Evolutionary conservation across 441 rosid species (phyloP), one percentile per base, ranked within the genome.

Genomic region (Euphorbia corollata): DNA sequence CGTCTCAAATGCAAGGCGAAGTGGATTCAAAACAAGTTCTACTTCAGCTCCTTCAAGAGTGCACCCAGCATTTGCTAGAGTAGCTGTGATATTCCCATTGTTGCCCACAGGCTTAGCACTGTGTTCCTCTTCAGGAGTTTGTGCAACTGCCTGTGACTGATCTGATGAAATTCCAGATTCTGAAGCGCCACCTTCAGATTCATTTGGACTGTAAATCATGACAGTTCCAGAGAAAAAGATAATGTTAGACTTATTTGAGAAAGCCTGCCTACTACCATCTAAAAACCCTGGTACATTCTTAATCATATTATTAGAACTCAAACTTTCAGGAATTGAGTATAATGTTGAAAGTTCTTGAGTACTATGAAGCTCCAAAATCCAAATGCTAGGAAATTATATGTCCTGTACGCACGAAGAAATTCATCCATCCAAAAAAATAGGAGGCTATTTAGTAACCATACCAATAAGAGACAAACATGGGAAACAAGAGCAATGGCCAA

Each of bases 1-100:
- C 27, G 99, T 88, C 81, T 94, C 97, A 63, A 91, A 87, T 68
- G 99, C 96, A 78, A 88, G 86, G 67, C 91, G 89, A 24, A 94
- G 91, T 75, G 95, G 97, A 82, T 85, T 86, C 79, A 94, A 74
- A 74, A 87, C 92, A 85, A 94, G 90, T 77, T 91, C 97, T 57
- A 75, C 90, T 74, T 90, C 91, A 68, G 95, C 84, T 59, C 74
- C 98, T 63, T 84, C 97, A 76, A 95, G 79, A 58, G 98, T 85
- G 78, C 76, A 74, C 47, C 99, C 99, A 65, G 98, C 98, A 77
- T 67, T 90, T 75, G 94, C 89, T 73, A 94, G 80, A 75, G 92
- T 83, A 71, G 80, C 75, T 41, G 90, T 77, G 59, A 91, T 79
- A 41, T 70, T 78, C 68, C 81, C 78, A 62, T 76, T 66, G 11